A percentile compares a stretch with the other conserved stretches of the same genome.
These are phyloP conservation scores for Leucocoprinus sp. DNA, from an alignment of 768 basidiomycete genomes.

Conservation along the genomic window DNA sequence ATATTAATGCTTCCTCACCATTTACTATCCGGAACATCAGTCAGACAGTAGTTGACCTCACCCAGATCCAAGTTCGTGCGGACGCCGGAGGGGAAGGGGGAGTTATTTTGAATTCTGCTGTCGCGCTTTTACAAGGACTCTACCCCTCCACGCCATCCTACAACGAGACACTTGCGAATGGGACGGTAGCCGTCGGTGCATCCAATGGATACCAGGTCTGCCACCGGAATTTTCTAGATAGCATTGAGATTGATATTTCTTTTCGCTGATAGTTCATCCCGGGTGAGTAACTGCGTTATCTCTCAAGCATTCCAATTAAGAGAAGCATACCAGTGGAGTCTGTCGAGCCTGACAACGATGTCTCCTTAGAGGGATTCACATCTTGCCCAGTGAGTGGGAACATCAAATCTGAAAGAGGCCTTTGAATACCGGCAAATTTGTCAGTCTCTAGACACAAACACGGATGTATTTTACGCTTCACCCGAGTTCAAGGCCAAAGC, in stretches of 20 bases:
- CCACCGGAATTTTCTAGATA: neutral
- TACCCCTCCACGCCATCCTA: constrained; percentile 43
- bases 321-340: constrained; percentile 47
- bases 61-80: constrained; percentile 41
- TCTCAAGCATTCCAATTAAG: neutral
- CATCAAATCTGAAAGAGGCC: neutral
- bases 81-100: constrained; percentile 64
- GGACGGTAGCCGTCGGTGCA: constrained; percentile 48
- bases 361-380: constrained; percentile 63
- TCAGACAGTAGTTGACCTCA: constrained; percentile 25
- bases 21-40: constrained; percentile 42
- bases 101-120: constrained; percentile 59
- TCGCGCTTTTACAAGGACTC: constrained; percentile 62
- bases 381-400: constrained; percentile 48
- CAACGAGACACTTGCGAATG: constrained; percentile 57
- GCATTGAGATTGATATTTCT: neutral
- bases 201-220: constrained; percentile 54
- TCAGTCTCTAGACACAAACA: constrained; percentile 42
- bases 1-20: constrained; percentile 45
- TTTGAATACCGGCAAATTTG: neutral
- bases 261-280: constrained; percentile 20
- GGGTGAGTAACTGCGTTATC: constrained; percentile 21
- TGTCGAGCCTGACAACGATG: constrained; percentile 50
- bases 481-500: constrained; percentile 38
- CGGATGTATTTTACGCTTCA: constrained; percentile 48